These are phyloP conservation scores for Dendrothele bispora DNA, from an alignment of 768 basidiomycete genomes.

Conservation along the genomic window DNA sequence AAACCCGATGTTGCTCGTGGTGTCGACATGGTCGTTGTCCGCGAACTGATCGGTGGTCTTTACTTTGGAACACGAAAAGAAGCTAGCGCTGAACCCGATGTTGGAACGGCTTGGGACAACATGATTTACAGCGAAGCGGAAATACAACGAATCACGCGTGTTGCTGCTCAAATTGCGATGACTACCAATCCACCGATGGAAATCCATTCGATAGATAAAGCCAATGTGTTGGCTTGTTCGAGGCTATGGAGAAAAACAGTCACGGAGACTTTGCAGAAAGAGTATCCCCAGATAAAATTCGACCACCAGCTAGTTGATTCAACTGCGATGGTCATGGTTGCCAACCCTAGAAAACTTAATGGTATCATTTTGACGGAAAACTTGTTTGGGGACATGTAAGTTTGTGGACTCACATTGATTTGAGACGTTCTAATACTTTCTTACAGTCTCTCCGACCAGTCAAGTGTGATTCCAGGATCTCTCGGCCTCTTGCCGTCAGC, in stretches of 20 bases:
- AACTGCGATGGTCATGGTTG: constrained; percentile 93
- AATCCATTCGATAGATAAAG: constrained; percentile 96
- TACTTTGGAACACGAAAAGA: constrained; percentile 97
- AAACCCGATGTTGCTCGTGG: constrained; percentile 80
- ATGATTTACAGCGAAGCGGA: constrained; percentile 92
- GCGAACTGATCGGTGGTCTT: constrained; percentile 94
- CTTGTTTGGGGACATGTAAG: constrained; percentile 96
- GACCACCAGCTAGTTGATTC: constrained; percentile 95
- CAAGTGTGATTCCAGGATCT: constrained; percentile 96
- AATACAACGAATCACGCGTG: constrained; percentile 91
- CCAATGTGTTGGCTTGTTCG: constrained; percentile 95
- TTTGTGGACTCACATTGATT: constrained; percentile 12
- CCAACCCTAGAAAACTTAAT: constrained; percentile 88
- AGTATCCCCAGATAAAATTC: constrained; percentile 85
- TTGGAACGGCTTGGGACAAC: constrained; percentile 83
- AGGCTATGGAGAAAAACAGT: constrained; percentile 94
- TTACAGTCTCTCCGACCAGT: constrained; percentile 88
- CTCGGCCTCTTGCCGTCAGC: constrained; percentile 96
- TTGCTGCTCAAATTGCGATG: constrained; percentile 91
- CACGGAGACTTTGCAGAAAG: constrained; percentile 75
- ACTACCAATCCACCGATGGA: constrained; percentile 79
- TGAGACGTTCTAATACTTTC: constrained; percentile 3
- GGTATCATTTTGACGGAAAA: constrained; percentile 96
- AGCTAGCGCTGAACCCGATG: constrained; percentile 63
- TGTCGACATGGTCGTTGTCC: constrained; percentile 89